These are phyloP conservation scores for Kuraishia hungarica DNA, from an alignment of 805 yeast species.

Conservation along the genomic window DNA sequence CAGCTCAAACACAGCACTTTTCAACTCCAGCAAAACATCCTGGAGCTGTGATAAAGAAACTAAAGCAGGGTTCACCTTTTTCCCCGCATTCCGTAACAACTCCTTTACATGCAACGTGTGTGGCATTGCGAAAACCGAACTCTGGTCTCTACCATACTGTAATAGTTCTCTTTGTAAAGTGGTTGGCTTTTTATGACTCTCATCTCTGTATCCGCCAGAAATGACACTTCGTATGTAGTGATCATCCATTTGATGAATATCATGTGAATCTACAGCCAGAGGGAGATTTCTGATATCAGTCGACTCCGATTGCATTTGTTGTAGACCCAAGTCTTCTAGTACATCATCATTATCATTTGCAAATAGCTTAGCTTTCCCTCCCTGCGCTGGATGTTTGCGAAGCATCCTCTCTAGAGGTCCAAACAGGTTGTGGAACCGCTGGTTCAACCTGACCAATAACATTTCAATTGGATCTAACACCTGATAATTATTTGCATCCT, in stretches of 20 bases:
- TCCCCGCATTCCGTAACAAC: not conserved
- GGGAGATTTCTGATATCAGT: not conserved
- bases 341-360: slow-evolving; percentile 2
- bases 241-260: not conserved
- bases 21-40: slow-evolving; percentile 21
- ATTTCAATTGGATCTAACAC: not conserved
- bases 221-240: slow-evolving; percentile 3
- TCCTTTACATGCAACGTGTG: not conserved
- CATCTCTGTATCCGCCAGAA: slow-evolving; percentile 2
- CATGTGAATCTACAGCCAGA: not conserved
- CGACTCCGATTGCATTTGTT: not conserved
- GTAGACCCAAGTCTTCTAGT: not conserved
- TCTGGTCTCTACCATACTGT: not conserved
- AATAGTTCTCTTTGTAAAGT: not conserved
- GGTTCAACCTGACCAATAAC: no score
- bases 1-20: slow-evolving; percentile 21
- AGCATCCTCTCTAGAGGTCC: slow-evolving; percentile 6
- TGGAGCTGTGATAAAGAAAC: slow-evolving; percentile 14
- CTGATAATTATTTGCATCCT: slow-evolving; percentile 8
- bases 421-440: slow-evolving; percentile 5
- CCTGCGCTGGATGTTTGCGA: slow-evolving; percentile 1
- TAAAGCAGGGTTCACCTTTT: slow-evolving; percentile 1
- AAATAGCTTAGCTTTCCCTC: not conserved
- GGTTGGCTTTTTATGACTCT: not conserved
- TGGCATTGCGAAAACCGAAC: not conserved